Evolutionary conservation across 441 rosid genomes (phyloP), one percentile per base, ranked within the genome.

Genomic region (Croton laevigatus): DNA sequence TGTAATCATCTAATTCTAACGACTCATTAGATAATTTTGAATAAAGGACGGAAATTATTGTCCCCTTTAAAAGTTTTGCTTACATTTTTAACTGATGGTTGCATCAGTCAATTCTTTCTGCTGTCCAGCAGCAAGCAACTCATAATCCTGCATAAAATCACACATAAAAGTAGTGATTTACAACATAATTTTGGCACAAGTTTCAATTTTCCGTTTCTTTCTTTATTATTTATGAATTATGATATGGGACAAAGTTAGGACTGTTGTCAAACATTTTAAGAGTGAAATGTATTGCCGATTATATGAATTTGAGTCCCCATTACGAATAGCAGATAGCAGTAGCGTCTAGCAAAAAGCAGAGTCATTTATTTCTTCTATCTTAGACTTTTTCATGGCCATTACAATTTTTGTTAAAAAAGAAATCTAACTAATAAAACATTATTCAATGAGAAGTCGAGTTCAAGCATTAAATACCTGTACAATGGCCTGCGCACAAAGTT

Each of bases 401-500:
- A 17, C 20, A 49, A n/a, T 14, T 6, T 2, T 14, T n/a, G n/a
- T n/a, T n/a, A n/a, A n/a, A n/a, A n/a, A n/a, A n/a, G n/a, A n/a
- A n/a, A n/a, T n/a, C n/a, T n/a, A n/a, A n/a, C n/a, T n/a, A n/a
- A 32, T 36, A 48, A 34, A 4, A 68, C 45, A 0, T 36, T 52
- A 27, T 27, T 8, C 6, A 4, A 70, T 27, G 37, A 58, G 1
- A 14, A 45, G 5, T 13, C 12, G 46, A 65, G 48, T 48, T 19
- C 19, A 16, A 51, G 68, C 8, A 45, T 65, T 62, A 51, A 40
- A 64, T 81, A 89, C 97, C 97, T 94, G 89, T 42, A 86, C 78
- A 68, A 94, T 89, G 64, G 93, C 85, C 80, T 89, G 89, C 17
- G 94, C 90, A 80, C 97, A 89, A 76, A 90, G 74, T 88, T 94